These are phyloP conservation scores for Rhizophagus sp. DNA, from an alignment of 192 early-diverging fungal genomes.

Conservation along the genomic window DNA sequence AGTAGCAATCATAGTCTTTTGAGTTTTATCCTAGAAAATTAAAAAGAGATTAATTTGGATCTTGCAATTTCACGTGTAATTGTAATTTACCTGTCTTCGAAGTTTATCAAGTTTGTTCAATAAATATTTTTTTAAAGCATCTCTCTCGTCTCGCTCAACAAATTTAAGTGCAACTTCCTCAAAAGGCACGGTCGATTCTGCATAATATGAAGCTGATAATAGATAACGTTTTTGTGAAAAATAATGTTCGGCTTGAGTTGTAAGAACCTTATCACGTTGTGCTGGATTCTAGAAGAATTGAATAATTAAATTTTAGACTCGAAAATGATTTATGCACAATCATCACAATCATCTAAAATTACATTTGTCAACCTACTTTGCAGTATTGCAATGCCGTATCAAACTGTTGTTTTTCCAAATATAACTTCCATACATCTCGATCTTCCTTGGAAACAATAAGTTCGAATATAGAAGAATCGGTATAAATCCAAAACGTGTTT, in stretches of 20 bases:
- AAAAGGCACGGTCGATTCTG: conserved; percentile 76
- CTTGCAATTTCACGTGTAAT: neutral
- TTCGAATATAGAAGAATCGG: conserved; percentile 82
- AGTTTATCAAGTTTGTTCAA: conserved; percentile 71
- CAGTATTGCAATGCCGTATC: conserved; percentile 80
- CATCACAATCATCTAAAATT: too few relatives aligned
- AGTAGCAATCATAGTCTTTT: conserved; percentile 76
- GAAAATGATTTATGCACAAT: neutral
- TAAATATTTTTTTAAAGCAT: conserved; percentile 80
- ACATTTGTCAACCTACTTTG: conserved; percentile 48
- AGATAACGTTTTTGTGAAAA: conserved; percentile 73
- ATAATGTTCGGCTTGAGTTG: conserved; percentile 85
- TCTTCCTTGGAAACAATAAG: conserved; percentile 91
- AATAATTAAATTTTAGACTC: neutral
- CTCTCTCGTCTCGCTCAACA: conserved; percentile 68
- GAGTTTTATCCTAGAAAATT: conserved; percentile 68
- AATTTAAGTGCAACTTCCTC: conserved; percentile 92
- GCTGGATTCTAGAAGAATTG: conserved; percentile 52
- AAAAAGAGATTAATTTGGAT: neutral
- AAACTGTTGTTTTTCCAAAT: conserved; percentile 78
- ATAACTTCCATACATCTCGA: conserved; percentile 92
- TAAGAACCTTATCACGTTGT: conserved; percentile 77
- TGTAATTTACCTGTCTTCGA: conserved; percentile 52
- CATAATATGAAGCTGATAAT: conserved; percentile 85
- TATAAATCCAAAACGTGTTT: conserved; percentile 92